A percentile compares a stretch with the other conserved stretches of the same genome.
These are phyloP conservation scores for Tinospora cordifolia DNA, from an alignment of 164 flowering plant genomes.

Conservation along the genomic window DNA sequence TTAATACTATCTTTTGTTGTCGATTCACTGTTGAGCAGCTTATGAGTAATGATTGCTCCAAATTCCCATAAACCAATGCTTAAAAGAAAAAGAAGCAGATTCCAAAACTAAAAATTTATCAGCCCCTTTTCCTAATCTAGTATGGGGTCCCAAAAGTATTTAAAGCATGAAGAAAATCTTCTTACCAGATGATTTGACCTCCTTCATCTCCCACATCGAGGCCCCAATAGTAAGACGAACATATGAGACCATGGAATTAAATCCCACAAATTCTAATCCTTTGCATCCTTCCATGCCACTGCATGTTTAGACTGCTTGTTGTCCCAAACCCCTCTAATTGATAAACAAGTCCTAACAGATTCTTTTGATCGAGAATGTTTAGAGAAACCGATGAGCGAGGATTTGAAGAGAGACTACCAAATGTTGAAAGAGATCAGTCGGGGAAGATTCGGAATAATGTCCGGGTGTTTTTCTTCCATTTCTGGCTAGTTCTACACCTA, in stretches of 20 bases:
- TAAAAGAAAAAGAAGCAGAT: constrained; percentile 15
- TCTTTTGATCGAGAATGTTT: too few relatives aligned
- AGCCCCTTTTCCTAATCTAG: background rate
- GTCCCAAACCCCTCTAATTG: too few relatives aligned
- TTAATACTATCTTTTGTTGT: too few relatives aligned
- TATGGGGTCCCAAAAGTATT: background rate
- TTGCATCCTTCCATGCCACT: too few relatives aligned
- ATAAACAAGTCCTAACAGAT: too few relatives aligned
- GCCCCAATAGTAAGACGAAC: constrained; percentile 37
- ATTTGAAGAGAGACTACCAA: too few relatives aligned
- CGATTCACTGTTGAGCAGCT: constrained; percentile 53
- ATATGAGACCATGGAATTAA: constrained; percentile 21
- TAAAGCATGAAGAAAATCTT: constrained; percentile 2
- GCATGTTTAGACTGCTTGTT: too few relatives aligned
- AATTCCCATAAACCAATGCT: constrained; percentile 27
- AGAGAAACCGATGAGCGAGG: too few relatives aligned
- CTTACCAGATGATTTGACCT: constrained; percentile 55
- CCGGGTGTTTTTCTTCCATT: too few relatives aligned
- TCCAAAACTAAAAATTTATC: background rate
- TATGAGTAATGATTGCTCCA: constrained; percentile 65
- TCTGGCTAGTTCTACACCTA: too few relatives aligned
- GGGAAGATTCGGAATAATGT: too few relatives aligned
- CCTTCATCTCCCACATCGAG: constrained; percentile 45
- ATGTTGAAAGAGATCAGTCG: too few relatives aligned
- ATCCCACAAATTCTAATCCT: constrained; percentile 32